phyloP scores from a whole-genome alignment of 1,284 basidiomycete species.

The Ustilago loliicola region DNA sequence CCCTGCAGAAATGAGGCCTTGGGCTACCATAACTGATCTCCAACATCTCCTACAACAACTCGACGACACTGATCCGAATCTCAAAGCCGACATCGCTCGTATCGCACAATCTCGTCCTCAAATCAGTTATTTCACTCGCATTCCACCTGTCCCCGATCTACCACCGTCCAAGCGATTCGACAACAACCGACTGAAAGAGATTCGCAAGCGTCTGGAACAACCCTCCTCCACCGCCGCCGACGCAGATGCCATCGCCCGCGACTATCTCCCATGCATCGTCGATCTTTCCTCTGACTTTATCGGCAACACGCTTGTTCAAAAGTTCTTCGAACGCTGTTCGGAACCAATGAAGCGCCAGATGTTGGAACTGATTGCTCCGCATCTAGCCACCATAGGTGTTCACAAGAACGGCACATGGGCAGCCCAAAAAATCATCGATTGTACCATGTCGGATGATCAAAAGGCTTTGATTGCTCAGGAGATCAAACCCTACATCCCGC shows the following conservation, averaged over 20 bases:
- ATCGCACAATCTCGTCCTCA: conserved; percentile 81
- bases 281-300: conserved; percentile 98
- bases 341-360: conserved; percentile 83
- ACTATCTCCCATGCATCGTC: conserved; percentile 84
- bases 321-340: conserved; percentile 92
- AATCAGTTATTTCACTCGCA: conserved; percentile 62
- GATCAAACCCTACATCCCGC: conserved; percentile 89
- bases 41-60: conserved; percentile 96
- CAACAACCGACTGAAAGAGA: conserved; percentile 88
- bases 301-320: conserved; percentile 97
- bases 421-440: conserved; percentile 92
- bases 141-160: conserved; percentile 63
- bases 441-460: conserved; percentile 87
- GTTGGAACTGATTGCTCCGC: conserved; percentile 92
- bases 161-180: conserved; percentile 77
- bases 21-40: conserved; percentile 75
- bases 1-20: conserved; percentile 63
- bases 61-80: conserved; percentile 73
- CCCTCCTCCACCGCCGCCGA: conserved; percentile 86
- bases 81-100: conserved; percentile 33
- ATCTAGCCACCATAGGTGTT: conserved; percentile 96
- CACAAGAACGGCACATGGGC: conserved; percentile 99
- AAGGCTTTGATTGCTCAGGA: conserved; percentile 85
- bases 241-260: conserved; percentile 87
- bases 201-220: conserved; percentile 88